Conservation (phyloP, 441 rosid genomes). For the Adansonia gregorii region DNA sequence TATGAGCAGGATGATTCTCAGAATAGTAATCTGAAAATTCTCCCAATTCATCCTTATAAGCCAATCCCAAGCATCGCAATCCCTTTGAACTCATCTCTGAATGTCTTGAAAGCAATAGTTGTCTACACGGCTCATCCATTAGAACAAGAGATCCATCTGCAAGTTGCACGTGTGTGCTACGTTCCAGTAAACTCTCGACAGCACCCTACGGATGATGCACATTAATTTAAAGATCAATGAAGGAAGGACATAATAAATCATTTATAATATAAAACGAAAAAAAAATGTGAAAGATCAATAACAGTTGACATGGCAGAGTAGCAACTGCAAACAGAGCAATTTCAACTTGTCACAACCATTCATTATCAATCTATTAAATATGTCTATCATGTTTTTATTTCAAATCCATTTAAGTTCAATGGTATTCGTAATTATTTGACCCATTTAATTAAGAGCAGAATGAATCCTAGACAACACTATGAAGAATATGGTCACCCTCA, state of each 20-base stretch:
- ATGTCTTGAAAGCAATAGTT: constrained; percentile 59
- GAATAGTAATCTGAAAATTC: constrained; percentile 75
- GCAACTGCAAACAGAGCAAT: not conserved
- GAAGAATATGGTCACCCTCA: not conserved
- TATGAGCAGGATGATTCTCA: constrained; percentile 80
- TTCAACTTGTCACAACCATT: not conserved
- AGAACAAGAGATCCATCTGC: constrained; percentile 79
- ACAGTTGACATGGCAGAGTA: not conserved
- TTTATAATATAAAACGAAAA: not conserved
- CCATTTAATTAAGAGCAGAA: not conserved
- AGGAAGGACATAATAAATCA: constrained; percentile 5
- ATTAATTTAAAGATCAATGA: constrained; percentile 6
- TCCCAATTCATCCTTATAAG: constrained; percentile 79
- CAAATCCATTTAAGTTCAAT: not conserved
- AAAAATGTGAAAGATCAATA: not conserved
- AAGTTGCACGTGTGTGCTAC: constrained; percentile 76
- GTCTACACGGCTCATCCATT: constrained; percentile 72
- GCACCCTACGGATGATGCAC: constrained; percentile 64
- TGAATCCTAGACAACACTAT: no score
- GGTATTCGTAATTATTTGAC: no score
- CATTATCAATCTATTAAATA: not conserved
- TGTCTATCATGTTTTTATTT: not conserved
- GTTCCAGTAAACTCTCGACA: constrained; percentile 81
- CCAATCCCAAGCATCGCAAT: constrained; percentile 82
- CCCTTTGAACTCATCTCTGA: constrained; percentile 86